These are phyloP conservation scores for Lentinus brumalis DNA, from an alignment of 768 basidiomycete species.

Conservation along the genomic window DNA sequence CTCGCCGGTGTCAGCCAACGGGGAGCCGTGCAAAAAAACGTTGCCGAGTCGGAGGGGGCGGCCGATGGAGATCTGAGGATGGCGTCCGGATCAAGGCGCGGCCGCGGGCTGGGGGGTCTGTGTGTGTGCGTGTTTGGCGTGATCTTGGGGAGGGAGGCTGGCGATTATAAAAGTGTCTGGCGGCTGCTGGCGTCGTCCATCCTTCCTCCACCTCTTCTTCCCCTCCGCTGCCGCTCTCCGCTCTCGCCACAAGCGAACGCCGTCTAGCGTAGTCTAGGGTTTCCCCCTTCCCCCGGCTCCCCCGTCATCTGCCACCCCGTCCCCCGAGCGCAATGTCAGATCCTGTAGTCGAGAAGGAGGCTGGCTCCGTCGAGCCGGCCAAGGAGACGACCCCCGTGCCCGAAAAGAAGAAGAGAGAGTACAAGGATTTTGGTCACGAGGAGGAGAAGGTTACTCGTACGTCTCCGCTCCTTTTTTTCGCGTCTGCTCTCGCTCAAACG, in stretches of 20 bases:
- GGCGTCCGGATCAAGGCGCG: constrained; percentile 18
- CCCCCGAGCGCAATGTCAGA: constrained; percentile 34
- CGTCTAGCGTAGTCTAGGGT: constrained; percentile 18
- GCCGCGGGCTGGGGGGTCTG: constrained; percentile 4
- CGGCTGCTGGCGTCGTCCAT: constrained; percentile 21
- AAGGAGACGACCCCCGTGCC: constrained; percentile 38
- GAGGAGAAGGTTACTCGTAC: constrained; percentile 62
- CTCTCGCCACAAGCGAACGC: constrained; percentile 13
- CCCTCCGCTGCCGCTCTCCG: constrained; percentile 17
- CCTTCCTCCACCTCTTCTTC: constrained; percentile 21
- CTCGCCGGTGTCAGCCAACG: neutral
- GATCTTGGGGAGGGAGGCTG: constrained; percentile 17
- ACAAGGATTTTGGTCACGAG: constrained; percentile 81
- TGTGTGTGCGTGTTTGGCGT: constrained; percentile 12
- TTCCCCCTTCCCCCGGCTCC: constrained; percentile 14
- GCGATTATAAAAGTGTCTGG: constrained; percentile 21
- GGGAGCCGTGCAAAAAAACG: neutral
- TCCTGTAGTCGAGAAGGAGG: constrained; percentile 64
- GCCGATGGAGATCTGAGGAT: constrained; percentile 12
- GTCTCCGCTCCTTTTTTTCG: constrained; percentile 32
- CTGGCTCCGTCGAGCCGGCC: constrained; percentile 48
- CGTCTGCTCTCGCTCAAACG: constrained; percentile 14
- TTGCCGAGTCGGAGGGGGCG: constrained; percentile 15
- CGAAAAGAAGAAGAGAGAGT: constrained; percentile 72
- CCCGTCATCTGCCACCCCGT: constrained; percentile 13